These are phyloP conservation scores for Gynandropsis gynandra DNA, from an alignment of 345 rosid species.

Conservation along the genomic window DNA sequence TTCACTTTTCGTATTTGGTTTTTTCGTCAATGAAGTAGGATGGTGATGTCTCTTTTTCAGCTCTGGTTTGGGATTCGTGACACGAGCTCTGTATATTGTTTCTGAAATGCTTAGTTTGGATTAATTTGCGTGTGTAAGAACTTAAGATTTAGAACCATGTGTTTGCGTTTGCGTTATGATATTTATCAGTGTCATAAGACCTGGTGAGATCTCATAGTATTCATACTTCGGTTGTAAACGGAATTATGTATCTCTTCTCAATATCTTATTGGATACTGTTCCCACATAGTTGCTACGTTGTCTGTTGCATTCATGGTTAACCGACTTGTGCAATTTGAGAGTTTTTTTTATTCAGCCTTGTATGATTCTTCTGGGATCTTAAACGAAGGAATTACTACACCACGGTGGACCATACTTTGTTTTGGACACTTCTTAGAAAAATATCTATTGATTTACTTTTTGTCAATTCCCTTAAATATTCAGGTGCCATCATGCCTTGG, in stretches of 20 bases:
- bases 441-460: not conserved
- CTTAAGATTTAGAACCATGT: too few species aligned
- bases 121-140: too few species aligned
- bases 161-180: too few species aligned
- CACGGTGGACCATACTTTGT: too few species aligned
- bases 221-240: too few species aligned
- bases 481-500: constrained; percentile 41
- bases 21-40: constrained; percentile 1
- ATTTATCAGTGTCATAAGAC: too few species aligned
- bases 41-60: not conserved
- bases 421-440: constrained; percentile 10
- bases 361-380: too few species aligned
- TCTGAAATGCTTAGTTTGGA: too few species aligned
- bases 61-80: constrained; percentile 7
- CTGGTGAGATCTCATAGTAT: too few species aligned
- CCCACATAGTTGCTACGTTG: not conserved
- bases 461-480: not conserved
- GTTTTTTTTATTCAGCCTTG: not conserved
- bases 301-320: too few species aligned
- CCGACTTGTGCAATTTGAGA: too few species aligned
- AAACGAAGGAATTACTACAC: too few species aligned
- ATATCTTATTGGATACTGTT: not conserved
- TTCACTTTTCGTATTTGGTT: constrained; percentile 4
- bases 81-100: not conserved
- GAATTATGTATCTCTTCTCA: not conserved